Evolutionary conservation across 257 asterid species (phyloP), one percentile per base, ranked within the genome.

Genomic region (Capsicum rhomboideum): DNA sequence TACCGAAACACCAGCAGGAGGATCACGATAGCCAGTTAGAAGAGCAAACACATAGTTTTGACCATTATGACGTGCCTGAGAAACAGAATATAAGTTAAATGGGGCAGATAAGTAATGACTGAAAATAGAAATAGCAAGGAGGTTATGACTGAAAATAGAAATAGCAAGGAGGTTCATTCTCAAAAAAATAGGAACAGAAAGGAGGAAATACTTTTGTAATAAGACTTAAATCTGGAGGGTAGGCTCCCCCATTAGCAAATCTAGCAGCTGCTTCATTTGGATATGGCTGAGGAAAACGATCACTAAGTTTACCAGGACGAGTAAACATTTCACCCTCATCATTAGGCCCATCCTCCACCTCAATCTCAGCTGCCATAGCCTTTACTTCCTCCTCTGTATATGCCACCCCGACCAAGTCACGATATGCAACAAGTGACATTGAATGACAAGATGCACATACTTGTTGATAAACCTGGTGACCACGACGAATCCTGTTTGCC

Each of bases 351-450:
- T 94, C 98, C 86, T 82, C 92, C 13, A 94, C 98, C 88, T 94
- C 98, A 86, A 94, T 94, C 90, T 94, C 98, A 87, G 98, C 97
- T 56, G 98, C 98, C 97, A 94, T 88, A 44, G 97, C 98, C 89
- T 93, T 94, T 54, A 93, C 90, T 93, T 94, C 98, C 88, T 94
- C 98, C 89, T 94, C 98, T 6, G 98, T 94, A 82, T 94, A 94
- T 63, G 98, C 97, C 85, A 94, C 97, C 83, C 95, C 97, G 85
- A 93, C 97, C 69, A 92, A 92, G 87, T 93, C 97, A 66, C 97
- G 97, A 79, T 90, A 93, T 13, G 91, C 92, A 50, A 93, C 83
- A 16, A 93, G 90, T 29, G 96, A 92, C 96, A 94, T 92, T 21
- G 94, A 92, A 88, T 94, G 98, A 89, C 97, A 94, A 40, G 98